These are phyloP conservation scores for Helotiales sp. DNA, from an alignment of 2,329 filamentous ascomycete species.

Conservation along the genomic window DNA sequence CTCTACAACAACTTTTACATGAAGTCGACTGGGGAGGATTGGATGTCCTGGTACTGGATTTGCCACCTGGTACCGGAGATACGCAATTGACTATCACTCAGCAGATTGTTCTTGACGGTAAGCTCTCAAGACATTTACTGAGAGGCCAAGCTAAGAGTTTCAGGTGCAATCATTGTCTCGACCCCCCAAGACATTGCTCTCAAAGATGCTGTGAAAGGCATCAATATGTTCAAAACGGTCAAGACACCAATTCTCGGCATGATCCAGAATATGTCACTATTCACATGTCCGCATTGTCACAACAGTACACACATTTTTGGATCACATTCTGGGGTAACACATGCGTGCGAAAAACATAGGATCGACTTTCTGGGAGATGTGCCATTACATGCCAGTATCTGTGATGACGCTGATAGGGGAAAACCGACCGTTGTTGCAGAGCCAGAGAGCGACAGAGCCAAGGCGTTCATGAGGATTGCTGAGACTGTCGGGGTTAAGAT, in stretches of 20 bases:
- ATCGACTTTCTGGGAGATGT: conserved; percentile 88
- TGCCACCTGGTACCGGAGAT: conserved; percentile 94
- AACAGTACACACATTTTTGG: conserved; percentile 79
- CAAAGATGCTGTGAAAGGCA: conserved; percentile 88
- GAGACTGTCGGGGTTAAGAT: conserved; percentile 49
- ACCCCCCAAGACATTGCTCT: conserved; percentile 93
- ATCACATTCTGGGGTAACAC: conserved; percentile 64
- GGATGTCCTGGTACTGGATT: conserved; percentile 86
- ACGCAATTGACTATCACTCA: conserved; percentile 97
- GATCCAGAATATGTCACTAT: conserved; percentile 90
- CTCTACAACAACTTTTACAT: conserved; percentile 91
- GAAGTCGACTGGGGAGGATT: conserved; percentile 93
- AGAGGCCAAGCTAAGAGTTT: conserved; percentile 15
- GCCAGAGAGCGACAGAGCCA: conserved; percentile 73
- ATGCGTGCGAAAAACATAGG: conserved; percentile 72
- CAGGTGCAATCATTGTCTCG: conserved; percentile 82
- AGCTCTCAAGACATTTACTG: conserved; percentile 35
- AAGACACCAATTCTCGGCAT: conserved; percentile 77
- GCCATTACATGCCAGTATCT: conserved; percentile 84
- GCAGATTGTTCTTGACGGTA: conserved; percentile 85
- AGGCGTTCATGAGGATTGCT: conserved; percentile 75
- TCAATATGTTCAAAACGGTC: conserved; percentile 91
- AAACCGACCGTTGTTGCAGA: conserved; percentile 90
- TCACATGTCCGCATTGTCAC: conserved; percentile 78
- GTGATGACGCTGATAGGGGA: conserved; percentile 83